A percentile compares a stretch with the other conserved stretches of the same genome.
Conservation (phyloP, 768 basidiomycete genomes). For the Mycena galopus region DNA sequence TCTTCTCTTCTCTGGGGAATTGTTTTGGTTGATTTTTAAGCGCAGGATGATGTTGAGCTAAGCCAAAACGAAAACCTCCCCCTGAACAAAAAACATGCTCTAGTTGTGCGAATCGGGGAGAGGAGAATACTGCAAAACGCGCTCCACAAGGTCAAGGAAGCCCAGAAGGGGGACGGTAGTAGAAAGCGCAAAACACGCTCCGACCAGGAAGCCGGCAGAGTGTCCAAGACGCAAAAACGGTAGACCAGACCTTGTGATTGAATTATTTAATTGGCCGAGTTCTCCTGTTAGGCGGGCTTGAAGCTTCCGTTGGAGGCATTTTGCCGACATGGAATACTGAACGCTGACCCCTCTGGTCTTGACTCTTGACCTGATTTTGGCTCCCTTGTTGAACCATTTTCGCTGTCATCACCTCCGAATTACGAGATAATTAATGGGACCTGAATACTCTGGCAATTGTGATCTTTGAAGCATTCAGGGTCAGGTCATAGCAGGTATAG, state of each 20-base stretch:
- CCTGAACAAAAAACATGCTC: constrained; percentile 68
- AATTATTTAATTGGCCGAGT: not conserved
- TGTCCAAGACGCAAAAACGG: constrained; percentile 16
- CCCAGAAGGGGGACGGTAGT: not conserved
- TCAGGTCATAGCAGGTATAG: too few species aligned
- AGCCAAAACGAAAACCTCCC: constrained; percentile 48
- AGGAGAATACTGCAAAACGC: constrained; percentile 69
- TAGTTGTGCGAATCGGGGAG: constrained; percentile 84
- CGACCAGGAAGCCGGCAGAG: constrained; percentile 20
- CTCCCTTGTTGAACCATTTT: too few species aligned
- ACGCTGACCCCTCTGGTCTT: too few species aligned
- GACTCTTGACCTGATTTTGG: too few species aligned
- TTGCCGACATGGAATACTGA: too few species aligned
- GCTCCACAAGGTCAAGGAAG: constrained; percentile 41
- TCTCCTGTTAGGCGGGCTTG: too few species aligned
- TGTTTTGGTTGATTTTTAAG: not conserved
- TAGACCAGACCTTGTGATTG: not conserved
- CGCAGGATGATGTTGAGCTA: constrained; percentile 65
- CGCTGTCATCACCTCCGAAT: too few species aligned
- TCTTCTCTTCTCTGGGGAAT: not conserved
- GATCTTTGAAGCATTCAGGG: too few species aligned
- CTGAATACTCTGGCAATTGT: too few species aligned
- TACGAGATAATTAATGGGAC: too few species aligned
- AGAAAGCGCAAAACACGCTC: constrained; percentile 20
- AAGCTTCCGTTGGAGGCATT: too few species aligned